phyloP scores from a whole-genome alignment of 306 rosid genomes.

The Corylus americana region DNA sequence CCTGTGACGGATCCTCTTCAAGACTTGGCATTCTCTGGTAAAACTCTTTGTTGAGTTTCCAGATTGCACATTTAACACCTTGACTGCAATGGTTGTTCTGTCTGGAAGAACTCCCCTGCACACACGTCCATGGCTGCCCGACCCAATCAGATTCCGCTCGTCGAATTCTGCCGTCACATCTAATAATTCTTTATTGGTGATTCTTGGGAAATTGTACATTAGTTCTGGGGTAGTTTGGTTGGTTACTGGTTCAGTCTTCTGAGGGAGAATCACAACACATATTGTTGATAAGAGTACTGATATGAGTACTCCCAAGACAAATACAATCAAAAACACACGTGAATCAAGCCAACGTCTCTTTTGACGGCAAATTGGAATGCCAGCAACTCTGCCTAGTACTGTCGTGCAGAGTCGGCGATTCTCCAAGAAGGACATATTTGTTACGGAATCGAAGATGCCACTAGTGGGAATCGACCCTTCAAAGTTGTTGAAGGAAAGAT shows the following conservation, averaged over 20 bases:
- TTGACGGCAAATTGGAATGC: constrained; percentile 35
- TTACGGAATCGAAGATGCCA: constrained; percentile 54
- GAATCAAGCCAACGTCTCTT: constrained; percentile 35
- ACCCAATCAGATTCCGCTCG: constrained; percentile 53
- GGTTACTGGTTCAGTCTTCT: constrained; percentile 13
- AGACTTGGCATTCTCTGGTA: constrained; percentile 66
- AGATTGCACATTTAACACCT: constrained; percentile 62
- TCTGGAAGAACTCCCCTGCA: constrained; percentile 57
- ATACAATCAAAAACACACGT: constrained; percentile 32
- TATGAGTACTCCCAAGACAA: constrained; percentile 40
- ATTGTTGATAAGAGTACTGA: constrained; percentile 45
- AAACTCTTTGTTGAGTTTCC: constrained; percentile 66
- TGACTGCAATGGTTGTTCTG: constrained; percentile 54
- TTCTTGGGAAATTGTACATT: constrained; percentile 59
- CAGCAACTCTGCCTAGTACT: constrained; percentile 21
- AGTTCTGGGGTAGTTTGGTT: constrained; percentile 43
- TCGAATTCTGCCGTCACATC: constrained; percentile 67
- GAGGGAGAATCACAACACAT: constrained; percentile 45
- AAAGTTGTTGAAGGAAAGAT: constrained; percentile 62
- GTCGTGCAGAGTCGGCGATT: constrained; percentile 53
- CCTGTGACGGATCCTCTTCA: constrained; percentile 71
- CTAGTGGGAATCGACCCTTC: constrained; percentile 59
- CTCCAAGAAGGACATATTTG: constrained; percentile 47
- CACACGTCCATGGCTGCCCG: constrained; percentile 64
- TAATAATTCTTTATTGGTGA: constrained; percentile 56